These are phyloP conservation scores for Acacia acuminata DNA, from an alignment of 306 rosid genomes.

Conservation along the genomic window DNA sequence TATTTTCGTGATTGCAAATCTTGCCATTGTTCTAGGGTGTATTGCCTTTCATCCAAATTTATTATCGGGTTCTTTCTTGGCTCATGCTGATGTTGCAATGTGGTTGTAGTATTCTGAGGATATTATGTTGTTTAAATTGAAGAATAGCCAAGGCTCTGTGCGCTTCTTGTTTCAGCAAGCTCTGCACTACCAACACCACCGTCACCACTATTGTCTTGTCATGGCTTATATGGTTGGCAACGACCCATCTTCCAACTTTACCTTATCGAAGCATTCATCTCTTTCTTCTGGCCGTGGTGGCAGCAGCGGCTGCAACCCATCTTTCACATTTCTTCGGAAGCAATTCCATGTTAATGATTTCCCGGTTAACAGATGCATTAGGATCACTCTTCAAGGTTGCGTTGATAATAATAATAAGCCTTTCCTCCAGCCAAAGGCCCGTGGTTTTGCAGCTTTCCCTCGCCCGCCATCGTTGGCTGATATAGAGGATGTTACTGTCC, in stretches of 20 bases:
- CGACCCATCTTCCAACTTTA: constrained; percentile 42
- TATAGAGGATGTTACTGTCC: constrained; percentile 30
- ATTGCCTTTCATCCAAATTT: constrained; percentile 27
- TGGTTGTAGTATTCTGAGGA: constrained; percentile 30
- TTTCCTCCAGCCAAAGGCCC: constrained; percentile 45
- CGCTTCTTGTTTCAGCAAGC: constrained; percentile 40
- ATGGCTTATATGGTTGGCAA: constrained; percentile 46
- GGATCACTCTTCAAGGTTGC: constrained; percentile 40
- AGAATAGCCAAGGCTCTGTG: constrained; percentile 31
- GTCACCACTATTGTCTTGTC: background rate
- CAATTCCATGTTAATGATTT: constrained; percentile 33
- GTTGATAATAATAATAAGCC: constrained; percentile 29
- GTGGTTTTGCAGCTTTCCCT: constrained; percentile 39
- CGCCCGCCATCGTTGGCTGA: constrained; percentile 34
- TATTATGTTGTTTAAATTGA: constrained; percentile 55
- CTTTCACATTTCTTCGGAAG: constrained; percentile 35
- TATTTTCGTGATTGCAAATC: background rate
- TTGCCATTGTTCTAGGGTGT: constrained; percentile 9
- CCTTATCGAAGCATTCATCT: constrained; percentile 25
- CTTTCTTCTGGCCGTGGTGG: constrained; percentile 16
- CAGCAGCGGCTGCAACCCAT: constrained; percentile 1
- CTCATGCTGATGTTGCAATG: constrained; percentile 35
- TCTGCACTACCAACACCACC: constrained; percentile 8
- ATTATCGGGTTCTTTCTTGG: constrained; percentile 11
- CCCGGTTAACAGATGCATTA: constrained; percentile 29